Percentiles rank a stretch among this genome's conserved stretches.
Evolutionary conservation across 2,329 filamentous ascomycete genomes (phyloP).

Genomic region (Fusarium citri): DNA sequence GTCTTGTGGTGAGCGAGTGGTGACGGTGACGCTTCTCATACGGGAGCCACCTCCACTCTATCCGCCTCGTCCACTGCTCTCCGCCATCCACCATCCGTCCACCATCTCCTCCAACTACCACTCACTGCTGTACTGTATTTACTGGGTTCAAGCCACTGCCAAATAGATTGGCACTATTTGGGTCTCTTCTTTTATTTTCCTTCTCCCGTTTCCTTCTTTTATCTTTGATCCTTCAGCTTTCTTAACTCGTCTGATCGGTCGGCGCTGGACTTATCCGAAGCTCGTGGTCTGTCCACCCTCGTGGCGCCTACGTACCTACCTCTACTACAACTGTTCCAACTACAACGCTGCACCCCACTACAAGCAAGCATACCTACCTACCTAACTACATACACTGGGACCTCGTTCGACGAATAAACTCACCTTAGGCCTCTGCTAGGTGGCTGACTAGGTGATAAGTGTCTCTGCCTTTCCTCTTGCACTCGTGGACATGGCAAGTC

Average conservation of each 20-base stretch:
- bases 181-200: constrained; percentile 5
- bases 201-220: not conserved
- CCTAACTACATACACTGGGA: constrained; percentile 2
- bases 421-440: constrained; percentile 11
- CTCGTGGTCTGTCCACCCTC: constrained; percentile 30
- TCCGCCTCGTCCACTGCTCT: constrained; percentile 40
- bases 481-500: constrained; percentile 43
- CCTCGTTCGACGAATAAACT: constrained; percentile 25
- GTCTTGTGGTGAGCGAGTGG: constrained; percentile 29
- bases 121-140: constrained; percentile 12
- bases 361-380: constrained; percentile 4
- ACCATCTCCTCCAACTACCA: constrained; percentile 26
- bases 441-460: constrained; percentile 11
- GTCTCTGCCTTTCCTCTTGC: constrained; percentile 6
- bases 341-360: constrained; percentile 31
- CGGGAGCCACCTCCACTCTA: constrained; percentile 44
- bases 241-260: constrained; percentile 7
- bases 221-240: not conserved
- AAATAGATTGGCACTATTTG: constrained; percentile 23
- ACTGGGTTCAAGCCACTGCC: constrained; percentile 31
- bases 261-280: constrained; percentile 18
- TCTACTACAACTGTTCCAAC: constrained; percentile 23
- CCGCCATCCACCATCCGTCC: constrained; percentile 38
- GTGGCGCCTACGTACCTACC: constrained; percentile 12
- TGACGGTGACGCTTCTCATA: constrained; percentile 43